Percentiles rank a stretch among this genome's conserved stretches.
Conservation (phyloP, 192 early-diverging fungal species). For the Rhizophagus prolifer region DNA sequence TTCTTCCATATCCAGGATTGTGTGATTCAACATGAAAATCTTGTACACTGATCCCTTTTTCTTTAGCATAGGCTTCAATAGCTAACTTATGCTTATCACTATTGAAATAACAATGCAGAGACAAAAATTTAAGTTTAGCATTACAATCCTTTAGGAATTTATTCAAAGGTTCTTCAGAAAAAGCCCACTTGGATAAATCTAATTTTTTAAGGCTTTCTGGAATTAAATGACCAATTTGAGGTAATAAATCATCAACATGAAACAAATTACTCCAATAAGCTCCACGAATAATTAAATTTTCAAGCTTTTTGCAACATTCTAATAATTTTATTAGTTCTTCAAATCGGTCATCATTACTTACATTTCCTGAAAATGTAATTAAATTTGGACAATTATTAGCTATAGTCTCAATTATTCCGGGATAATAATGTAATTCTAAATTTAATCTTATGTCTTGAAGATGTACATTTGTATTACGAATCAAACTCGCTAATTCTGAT, state of each 20-base stretch:
- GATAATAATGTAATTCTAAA: slow-evolving; percentile 25
- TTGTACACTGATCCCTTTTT: background rate
- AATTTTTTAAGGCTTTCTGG: background rate
- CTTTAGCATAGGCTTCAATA: background rate
- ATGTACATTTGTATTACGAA: background rate
- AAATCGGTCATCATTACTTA: slow-evolving; percentile 14
- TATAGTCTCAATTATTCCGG: background rate
- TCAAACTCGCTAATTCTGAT: background rate
- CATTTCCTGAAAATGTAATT: background rate
- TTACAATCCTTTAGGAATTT: background rate
- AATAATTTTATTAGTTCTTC: slow-evolving; percentile 8
- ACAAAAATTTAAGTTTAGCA: background rate
- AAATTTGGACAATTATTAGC: slow-evolving; percentile 11
- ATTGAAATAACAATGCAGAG: slow-evolving; percentile 10
- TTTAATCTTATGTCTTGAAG: slow-evolving; percentile 13
- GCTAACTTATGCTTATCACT: background rate
- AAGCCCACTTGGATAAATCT: slow-evolving; percentile 15
- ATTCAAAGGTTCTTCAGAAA: background rate
- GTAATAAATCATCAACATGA: background rate
- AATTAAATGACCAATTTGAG: background rate
- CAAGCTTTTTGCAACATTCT: background rate
- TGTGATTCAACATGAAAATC: background rate
- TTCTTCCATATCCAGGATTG: background rate
- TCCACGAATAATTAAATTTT: slow-evolving; percentile 9
- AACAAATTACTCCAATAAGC: background rate